Percentiles rank a stretch among this genome's conserved stretches.
Evolutionary conservation across 208 protist genomes (phyloP).

Genomic region (Trypanosoma rangeli): DNA sequence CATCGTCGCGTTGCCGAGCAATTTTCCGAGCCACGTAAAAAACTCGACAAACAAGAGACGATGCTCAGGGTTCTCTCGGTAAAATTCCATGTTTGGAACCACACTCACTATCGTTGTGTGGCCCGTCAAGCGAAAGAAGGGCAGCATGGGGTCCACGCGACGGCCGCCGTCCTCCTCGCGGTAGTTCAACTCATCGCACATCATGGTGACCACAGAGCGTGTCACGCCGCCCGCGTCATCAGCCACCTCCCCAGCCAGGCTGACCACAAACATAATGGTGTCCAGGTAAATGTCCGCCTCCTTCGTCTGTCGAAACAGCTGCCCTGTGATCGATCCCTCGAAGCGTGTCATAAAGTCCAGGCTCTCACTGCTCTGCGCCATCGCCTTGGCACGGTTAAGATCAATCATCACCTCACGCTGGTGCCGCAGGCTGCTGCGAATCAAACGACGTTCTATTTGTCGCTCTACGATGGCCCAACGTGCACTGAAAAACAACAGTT

Average conservation of each 20-base stretch:
- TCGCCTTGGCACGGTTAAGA: constrained; percentile 42
- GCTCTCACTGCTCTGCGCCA: constrained; percentile 31
- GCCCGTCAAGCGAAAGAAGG: constrained; percentile 73
- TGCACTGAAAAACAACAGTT: constrained; percentile 70
- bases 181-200: constrained; percentile 85
- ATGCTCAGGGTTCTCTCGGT: constrained; percentile 44
- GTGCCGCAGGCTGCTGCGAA: constrained; percentile 32
- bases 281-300: constrained; percentile 65
- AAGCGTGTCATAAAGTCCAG: constrained; percentile 24
- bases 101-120: constrained; percentile 86
- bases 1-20: constrained; percentile 86
- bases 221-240: constrained; percentile 86
- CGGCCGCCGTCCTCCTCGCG: constrained; percentile 38
- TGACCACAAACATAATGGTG: constrained; percentile 78
- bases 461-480: constrained; percentile 81
- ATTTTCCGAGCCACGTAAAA: constrained; percentile 77
- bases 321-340: constrained; percentile 41
- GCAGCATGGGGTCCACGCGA: constrained; percentile 67
- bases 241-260: constrained; percentile 54
- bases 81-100: constrained; percentile 78
- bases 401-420: constrained; percentile 54
- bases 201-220: constrained; percentile 80
- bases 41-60: constrained; percentile 33
- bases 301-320: constrained; percentile 76
- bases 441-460: constrained; percentile 50